These are phyloP conservation scores for Pecoramyces ruminantium DNA, from an alignment of 192 early-diverging fungal genomes.

Conservation along the genomic window DNA sequence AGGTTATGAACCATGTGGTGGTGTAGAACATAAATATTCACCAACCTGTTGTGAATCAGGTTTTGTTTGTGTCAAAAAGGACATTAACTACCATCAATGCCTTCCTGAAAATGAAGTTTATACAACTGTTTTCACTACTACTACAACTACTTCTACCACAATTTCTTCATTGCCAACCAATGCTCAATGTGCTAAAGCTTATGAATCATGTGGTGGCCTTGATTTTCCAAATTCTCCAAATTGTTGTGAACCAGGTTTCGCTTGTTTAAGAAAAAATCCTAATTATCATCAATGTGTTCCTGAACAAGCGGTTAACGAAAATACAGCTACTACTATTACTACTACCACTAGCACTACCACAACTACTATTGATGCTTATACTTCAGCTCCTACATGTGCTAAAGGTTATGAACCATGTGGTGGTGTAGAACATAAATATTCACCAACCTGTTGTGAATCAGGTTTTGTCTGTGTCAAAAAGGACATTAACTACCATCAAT, in stretches of 20 bases:
- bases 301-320: neutral
- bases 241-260: neutral
- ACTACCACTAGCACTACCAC: neutral
- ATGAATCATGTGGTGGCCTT: neutral
- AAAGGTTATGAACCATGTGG: neutral
- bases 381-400: neutral
- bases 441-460: too few species aligned
- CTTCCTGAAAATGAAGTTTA: too few species aligned
- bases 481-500: too few species aligned
- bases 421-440: too few species aligned
- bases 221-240: neutral
- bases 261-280: neutral
- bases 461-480: too few species aligned
- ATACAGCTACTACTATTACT: too few species aligned
- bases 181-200: neutral
- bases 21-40: too few species aligned
- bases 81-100: too few species aligned
- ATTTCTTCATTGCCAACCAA: neutral
- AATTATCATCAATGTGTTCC: neutral
- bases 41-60: too few species aligned
- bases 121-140: too few species aligned
- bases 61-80: too few species aligned
- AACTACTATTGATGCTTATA: neutral
- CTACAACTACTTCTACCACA: neutral
- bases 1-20: too few species aligned